Evolutionary conservation across 345 rosid genomes (phyloP).

Genomic region (Leavenworthia alabamica): DNA sequence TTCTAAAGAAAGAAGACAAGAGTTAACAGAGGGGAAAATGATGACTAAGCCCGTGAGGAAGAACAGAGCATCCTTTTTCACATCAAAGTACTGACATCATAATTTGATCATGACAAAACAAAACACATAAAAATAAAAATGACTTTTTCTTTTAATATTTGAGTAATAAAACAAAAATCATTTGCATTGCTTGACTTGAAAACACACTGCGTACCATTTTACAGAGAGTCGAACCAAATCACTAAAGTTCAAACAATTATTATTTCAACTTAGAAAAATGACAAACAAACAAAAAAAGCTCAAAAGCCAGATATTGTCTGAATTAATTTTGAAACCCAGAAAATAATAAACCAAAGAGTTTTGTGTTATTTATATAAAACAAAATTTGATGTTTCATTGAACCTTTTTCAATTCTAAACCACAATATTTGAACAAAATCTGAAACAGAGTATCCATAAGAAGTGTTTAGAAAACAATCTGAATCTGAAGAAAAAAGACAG

Average conservation of each 20-base stretch:
- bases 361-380: neutral
- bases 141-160: neutral
- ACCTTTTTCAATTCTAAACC: neutral
- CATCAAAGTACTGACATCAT: slow-evolving; percentile 31
- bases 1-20: slow-evolving; percentile 30
- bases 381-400: neutral
- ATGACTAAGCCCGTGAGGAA: slow-evolving; percentile 36
- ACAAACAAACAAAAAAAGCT: neutral
- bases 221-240: slow-evolving; percentile 23
- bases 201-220: slow-evolving; percentile 14
- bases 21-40: slow-evolving; percentile 29
- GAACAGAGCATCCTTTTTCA: slow-evolving; percentile 34
- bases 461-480: neutral
- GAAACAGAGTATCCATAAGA: slow-evolving; percentile 13
- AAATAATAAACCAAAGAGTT: neutral
- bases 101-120: slow-evolving; percentile 32
- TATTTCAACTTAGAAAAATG: neutral
- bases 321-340: neutral
- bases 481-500: neutral
- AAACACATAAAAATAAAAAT: neutral
- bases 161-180: slow-evolving; percentile 19
- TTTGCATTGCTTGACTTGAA: slow-evolving; percentile 21
- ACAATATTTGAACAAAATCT: neutral
- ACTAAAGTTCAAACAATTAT: neutral
- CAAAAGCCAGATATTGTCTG: neutral